Evolutionary conservation across 2,329 filamentous ascomycete genomes (phyloP).

Genomic region (Fusarium chlamydosporum): DNA sequence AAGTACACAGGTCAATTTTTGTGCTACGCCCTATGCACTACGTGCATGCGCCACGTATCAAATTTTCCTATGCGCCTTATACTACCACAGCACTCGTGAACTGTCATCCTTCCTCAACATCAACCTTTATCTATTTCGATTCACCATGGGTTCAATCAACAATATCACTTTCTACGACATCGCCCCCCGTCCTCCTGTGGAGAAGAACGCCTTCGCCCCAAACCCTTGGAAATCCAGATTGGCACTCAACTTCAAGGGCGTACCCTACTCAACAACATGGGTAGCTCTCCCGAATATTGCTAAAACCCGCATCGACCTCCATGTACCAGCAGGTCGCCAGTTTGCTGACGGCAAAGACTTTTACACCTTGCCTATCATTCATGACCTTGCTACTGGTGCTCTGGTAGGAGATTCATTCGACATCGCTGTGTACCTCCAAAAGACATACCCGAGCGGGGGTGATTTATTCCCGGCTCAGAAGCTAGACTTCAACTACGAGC

Average conservation of each 20-base stretch:
- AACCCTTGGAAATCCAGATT: slow-evolving; percentile 56
- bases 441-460: slow-evolving; percentile 63
- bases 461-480: slow-evolving; percentile 63
- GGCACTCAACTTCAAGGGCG: slow-evolving; percentile 60
- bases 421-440: slow-evolving; percentile 72
- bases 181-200: slow-evolving; percentile 53
- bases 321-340: slow-evolving; percentile 65
- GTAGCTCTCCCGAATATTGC: slow-evolving; percentile 66
- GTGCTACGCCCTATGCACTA: too few species aligned
- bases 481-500: slow-evolving; percentile 58
- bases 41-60: background rate
- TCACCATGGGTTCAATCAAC: slow-evolving; percentile 4
- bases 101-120: background rate
- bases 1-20: too few species aligned
- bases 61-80: background rate
- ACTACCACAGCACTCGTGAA: background rate
- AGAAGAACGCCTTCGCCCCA: slow-evolving; percentile 43
- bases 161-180: slow-evolving; percentile 61
- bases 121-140: background rate
- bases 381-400: slow-evolving; percentile 59
- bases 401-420: slow-evolving; percentile 74
- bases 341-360: slow-evolving; percentile 70
- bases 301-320: slow-evolving; percentile 62
- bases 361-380: slow-evolving; percentile 71
- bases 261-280: slow-evolving; percentile 60